Evolutionary conservation across 2,329 filamentous ascomycete genomes (phyloP), one percentile per base, ranked within the genome.

Genomic region (Plectosphaerella plurivora): DNA sequence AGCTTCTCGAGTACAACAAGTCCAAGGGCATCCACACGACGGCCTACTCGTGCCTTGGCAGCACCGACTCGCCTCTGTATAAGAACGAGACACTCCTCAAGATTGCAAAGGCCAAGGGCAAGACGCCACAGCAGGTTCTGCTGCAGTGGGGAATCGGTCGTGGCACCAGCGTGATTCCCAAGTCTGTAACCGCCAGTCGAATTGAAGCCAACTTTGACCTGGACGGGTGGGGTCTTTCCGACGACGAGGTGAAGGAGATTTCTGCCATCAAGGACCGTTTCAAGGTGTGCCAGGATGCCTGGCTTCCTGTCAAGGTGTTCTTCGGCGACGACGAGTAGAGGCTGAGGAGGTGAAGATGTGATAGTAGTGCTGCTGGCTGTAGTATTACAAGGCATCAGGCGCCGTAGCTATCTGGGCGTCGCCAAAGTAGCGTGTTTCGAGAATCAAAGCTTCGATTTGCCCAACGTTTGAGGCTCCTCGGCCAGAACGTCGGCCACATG

Each of bases 161-260:
- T 65, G 89, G 87, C 54, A 90, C 86, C 76, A 88, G 83, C 59
- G 89, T 96, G 50, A 91, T 96, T 62, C 90, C 90, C 63, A 96
- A 96, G 80, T 88, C 82, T 50, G 87, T 92, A 53, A 91, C 82
- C 59, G 80, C 84, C 59, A 76, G 76, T 50, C 82, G 90, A 42
- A 91, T 96, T 63, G 77, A 88, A 70, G 81, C 75, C 57, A 95
- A 96, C 78, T 89, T 84, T 61, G 81, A 87, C 41, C 65, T 89
- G 50, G 82, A 91, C 68, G 88, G 86, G 50, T 93, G 85, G 83
- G 75, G 82, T 54, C 72, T 95, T 69, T 86, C 81, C 4, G 78
- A 80, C 4, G 88, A 89, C 46, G 90, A 96, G 74, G 68, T 93
- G 49, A 76, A 79, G 61, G 75, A 81, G 69, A 76, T 96, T 48